Evolutionary conservation across 2,329 filamentous ascomycete genomes (phyloP), one percentile per base, ranked within the genome.

Genomic region (Aschersonia sp.): DNA sequence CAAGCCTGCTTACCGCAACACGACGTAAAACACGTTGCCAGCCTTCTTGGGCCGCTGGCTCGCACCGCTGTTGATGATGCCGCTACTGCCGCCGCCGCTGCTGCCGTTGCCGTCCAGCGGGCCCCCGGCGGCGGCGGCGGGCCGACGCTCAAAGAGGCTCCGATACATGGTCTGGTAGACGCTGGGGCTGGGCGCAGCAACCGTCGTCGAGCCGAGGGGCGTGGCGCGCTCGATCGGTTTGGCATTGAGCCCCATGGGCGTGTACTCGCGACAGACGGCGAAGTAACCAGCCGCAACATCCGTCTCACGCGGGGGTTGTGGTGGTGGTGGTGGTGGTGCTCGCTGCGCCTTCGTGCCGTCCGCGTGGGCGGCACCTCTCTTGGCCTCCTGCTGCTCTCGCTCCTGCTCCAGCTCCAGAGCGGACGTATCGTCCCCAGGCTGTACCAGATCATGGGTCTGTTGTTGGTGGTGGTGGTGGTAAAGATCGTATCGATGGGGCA

Each of bases 81-180:
- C 8, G 5, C 35, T 66, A 43, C 65, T 72, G 22, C 22, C 22
- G 22, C 22, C 22, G 2, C 22, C 22, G 12, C 8, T 9, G 12
- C 35, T 66, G 43, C 65, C 71, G 50, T 65, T 68, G 44, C 68
- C 66, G 44, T 77, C 74, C 48, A 76, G 54, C 2, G 72, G 69
- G 1, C 66, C 64, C 2, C 68, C 55, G 7, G 59, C 55, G 37
- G 68, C 64, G 2, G 68, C 55, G 7, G 59, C 55, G 37, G 68
- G 72, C 58, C 83, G 89, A 58, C 90, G 78, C 57, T 95, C 88
- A 61, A 98, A 97, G 52, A 98, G 83, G 63, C 85, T 95, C 61
- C 88, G 75, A 67, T 98, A 98, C 87, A 98, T 96, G 63, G 85
- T 85, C 73, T 97, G 92, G 65, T 97, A 97, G 39, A 98, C 90